A percentile compares a stretch with the other conserved stretches of the same genome.
Evolutionary conservation across 345 rosid genomes (phyloP).

Genomic region (Nephelium lappaceum): DNA sequence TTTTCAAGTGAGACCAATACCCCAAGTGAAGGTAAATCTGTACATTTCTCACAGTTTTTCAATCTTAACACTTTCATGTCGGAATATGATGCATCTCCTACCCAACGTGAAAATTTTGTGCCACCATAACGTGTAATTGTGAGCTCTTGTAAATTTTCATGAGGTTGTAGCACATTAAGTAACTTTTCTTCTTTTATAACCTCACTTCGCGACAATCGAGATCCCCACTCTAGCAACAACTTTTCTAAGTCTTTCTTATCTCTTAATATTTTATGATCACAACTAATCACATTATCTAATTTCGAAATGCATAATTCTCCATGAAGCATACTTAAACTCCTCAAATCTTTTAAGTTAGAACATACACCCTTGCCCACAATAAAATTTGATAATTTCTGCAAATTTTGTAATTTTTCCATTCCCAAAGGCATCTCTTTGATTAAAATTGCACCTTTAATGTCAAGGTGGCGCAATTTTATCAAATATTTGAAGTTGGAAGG

Average conservation of each 20-base stretch:
- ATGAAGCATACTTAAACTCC: too few relatives aligned
- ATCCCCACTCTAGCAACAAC: neutral
- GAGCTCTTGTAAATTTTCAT: neutral
- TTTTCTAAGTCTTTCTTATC: neutral
- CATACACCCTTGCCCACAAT: too few relatives aligned
- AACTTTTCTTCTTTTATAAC: neutral
- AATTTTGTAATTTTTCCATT: too few relatives aligned
- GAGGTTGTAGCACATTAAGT: slow-evolving; percentile 1
- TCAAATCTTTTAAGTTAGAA: too few relatives aligned
- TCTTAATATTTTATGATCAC: too few relatives aligned
- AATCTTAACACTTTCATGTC: neutral
- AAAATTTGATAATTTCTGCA: too few relatives aligned
- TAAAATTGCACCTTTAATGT: too few relatives aligned
- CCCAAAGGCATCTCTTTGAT: too few relatives aligned
- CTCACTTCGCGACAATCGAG: neutral
- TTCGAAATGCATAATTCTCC: too few relatives aligned
- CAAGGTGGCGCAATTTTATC: too few relatives aligned
- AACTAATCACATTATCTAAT: too few relatives aligned
- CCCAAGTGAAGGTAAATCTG: neutral
- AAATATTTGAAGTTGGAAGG: too few relatives aligned
- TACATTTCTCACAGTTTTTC: neutral
- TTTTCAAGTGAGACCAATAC: neutral
- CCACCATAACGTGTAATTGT: neutral
- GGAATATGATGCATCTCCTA: neutral
- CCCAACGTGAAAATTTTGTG: neutral